These are phyloP conservation scores for Trypanosoma caninum DNA, from an alignment of 208 protist genomes.

Conservation along the genomic window DNA sequence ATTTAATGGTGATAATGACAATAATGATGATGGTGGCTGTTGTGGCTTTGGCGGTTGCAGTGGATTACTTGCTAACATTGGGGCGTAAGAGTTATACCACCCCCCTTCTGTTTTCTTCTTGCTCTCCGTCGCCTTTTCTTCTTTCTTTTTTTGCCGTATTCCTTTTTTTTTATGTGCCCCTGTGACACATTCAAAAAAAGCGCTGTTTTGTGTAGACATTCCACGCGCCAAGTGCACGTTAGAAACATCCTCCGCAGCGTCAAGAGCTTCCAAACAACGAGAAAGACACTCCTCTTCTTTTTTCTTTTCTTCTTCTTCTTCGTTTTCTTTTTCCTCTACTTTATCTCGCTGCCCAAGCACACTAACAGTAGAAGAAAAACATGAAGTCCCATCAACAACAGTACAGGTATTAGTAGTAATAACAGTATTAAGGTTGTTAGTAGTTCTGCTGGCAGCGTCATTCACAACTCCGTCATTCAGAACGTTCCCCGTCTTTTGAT, in stretches of 20 bases:
- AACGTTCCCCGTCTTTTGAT: no score
- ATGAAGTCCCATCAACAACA: no score
- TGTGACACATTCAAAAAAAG: neutral
- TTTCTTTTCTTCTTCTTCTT: neutral
- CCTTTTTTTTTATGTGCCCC: neutral
- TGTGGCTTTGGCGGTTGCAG: neutral
- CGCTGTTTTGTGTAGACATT: slow-evolving; percentile 2
- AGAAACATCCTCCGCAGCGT: neutral
- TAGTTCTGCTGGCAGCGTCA: no score
- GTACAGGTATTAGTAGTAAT: no score
- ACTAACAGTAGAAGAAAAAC: neutral
- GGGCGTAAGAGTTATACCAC: no score
- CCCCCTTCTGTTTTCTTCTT: no score
- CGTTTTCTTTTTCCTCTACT: neutral
- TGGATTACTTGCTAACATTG: no score
- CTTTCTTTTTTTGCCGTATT: no score
- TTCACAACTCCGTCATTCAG: neutral
- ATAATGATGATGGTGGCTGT: neutral
- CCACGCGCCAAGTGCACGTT: slow-evolving; percentile 5
- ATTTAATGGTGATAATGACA: no score
- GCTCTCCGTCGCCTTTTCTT: no score
- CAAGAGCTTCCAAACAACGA: slow-evolving; percentile 13
- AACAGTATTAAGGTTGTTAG: no score
- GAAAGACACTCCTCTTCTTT: slow-evolving; percentile 14
- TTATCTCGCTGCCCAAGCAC: neutral